These are phyloP conservation scores for Carex scoparia DNA, from an alignment of 176 grass and related monocot genomes.

Conservation along the genomic window DNA sequence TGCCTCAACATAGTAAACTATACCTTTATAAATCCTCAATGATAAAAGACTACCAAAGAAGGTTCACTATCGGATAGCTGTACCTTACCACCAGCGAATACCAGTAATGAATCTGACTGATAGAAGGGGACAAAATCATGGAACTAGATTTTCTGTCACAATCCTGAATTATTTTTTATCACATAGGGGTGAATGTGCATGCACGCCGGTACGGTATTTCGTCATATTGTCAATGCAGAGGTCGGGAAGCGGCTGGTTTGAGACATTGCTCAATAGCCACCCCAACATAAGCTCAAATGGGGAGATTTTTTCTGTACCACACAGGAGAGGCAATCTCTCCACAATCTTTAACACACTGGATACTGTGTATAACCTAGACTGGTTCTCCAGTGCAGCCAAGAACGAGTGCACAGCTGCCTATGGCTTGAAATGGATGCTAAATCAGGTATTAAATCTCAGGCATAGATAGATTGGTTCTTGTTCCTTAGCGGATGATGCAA, in stretches of 20 bases:
- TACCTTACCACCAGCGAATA: background rate
- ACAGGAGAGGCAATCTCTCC: slow-evolving; percentile 62
- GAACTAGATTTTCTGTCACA: background rate
- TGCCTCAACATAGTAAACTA: background rate
- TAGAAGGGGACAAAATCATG: background rate
- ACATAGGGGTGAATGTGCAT: slow-evolving; percentile 63
- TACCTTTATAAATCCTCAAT: background rate
- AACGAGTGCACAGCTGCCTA: slow-evolving; percentile 86
- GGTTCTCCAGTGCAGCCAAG: slow-evolving; percentile 73
- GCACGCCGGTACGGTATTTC: slow-evolving; percentile 71
- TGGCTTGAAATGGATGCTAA: slow-evolving; percentile 98
- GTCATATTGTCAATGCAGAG: slow-evolving; percentile 92
- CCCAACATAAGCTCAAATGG: slow-evolving; percentile 94
- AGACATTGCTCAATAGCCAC: slow-evolving; percentile 95
- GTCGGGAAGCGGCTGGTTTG: slow-evolving; percentile 94
- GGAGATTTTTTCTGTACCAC: slow-evolving; percentile 57
- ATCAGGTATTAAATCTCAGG: slow-evolving; percentile 51
- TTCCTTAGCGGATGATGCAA: background rate
- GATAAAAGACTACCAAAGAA: background rate
- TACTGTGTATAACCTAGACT: slow-evolving; percentile 73
- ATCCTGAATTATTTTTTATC: background rate
- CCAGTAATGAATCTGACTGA: background rate
- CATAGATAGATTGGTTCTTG: background rate
- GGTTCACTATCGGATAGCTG: background rate
- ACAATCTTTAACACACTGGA: slow-evolving; percentile 62